phyloP scores from a whole-genome alignment of 208 protist genomes.

The Crithidia brevicula region DNA sequence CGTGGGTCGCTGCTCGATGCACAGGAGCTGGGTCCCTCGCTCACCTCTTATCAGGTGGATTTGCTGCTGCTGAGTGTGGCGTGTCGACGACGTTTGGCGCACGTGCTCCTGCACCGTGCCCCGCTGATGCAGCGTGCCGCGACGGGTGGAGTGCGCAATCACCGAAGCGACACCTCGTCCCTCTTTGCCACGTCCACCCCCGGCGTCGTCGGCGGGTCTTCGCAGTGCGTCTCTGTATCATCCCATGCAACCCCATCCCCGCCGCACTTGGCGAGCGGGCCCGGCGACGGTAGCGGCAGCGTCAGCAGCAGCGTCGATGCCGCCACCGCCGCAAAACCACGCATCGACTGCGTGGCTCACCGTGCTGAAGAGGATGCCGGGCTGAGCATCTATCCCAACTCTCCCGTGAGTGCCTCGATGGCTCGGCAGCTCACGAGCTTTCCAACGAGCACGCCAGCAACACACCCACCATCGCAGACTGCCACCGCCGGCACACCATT shows the following conservation, averaged over 20 bases:
- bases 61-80: conserved; percentile 68
- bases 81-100: conserved; percentile 59
- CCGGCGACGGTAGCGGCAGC: not conserved
- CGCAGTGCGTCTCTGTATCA: conserved; percentile 9
- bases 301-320: no score
- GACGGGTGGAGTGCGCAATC: conserved; percentile 10
- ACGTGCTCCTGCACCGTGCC: conserved; percentile 23
- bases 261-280: not conserved
- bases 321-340: no score
- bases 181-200: no score
- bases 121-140: not conserved
- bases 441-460: no score
- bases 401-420: conserved; percentile 17
- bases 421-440: conserved; percentile 14
- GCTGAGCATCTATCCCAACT: conserved; percentile 1
- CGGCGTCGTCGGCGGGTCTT: not conserved
- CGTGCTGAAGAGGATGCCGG: not conserved
- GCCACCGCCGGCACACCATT: no score
- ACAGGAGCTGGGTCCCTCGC: conserved; percentile 38
- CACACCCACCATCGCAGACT: no score
- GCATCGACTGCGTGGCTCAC: not conserved
- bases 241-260: not conserved
- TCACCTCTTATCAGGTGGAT: conserved; percentile 60
- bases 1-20: conserved; percentile 31
- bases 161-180: conserved; percentile 10